phyloP scores from a whole-genome alignment of 805 yeast genomes.

The Lipomyces yamadae region DNA sequence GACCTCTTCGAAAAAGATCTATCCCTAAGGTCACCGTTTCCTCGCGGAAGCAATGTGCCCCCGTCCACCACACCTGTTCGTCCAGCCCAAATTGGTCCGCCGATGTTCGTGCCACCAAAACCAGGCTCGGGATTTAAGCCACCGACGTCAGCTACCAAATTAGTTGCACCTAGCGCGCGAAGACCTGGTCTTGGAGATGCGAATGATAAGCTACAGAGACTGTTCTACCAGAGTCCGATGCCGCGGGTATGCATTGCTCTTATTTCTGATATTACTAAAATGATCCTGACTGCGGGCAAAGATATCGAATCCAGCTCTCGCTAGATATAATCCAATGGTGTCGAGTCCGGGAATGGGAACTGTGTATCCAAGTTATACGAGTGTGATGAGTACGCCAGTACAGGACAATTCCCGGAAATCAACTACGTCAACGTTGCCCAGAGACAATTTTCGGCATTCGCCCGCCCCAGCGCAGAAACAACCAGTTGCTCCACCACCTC shows the following conservation, averaged over 20 bases:
- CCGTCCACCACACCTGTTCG: slow-evolving; percentile 1
- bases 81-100: slow-evolving; percentile 9
- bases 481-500: not conserved
- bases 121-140: not conserved
- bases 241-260: slow-evolving; percentile 22
- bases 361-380: not conserved
- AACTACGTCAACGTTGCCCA: not conserved
- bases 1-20: slow-evolving; percentile 27
- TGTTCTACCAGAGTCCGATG: slow-evolving; percentile 32
- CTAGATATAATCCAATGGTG: not conserved
- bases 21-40: slow-evolving; percentile 32
- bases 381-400: not conserved
- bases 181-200: slow-evolving; percentile 16
- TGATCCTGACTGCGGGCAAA: not conserved
- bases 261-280: not conserved
- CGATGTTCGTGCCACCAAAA: slow-evolving; percentile 5
- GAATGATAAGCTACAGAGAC: slow-evolving; percentile 17
- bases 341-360: slow-evolving; percentile 3
- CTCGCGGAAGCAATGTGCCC: slow-evolving; percentile 1
- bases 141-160: slow-evolving; percentile 3
- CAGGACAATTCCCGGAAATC: not conserved
- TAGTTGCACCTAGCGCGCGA: slow-evolving; percentile 28
- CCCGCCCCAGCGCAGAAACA: not conserved
- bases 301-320: not conserved
- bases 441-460: not conserved